These are phyloP conservation scores for Lactarius indigo DNA, from an alignment of 768 basidiomycete genomes.

Conservation along the genomic window DNA sequence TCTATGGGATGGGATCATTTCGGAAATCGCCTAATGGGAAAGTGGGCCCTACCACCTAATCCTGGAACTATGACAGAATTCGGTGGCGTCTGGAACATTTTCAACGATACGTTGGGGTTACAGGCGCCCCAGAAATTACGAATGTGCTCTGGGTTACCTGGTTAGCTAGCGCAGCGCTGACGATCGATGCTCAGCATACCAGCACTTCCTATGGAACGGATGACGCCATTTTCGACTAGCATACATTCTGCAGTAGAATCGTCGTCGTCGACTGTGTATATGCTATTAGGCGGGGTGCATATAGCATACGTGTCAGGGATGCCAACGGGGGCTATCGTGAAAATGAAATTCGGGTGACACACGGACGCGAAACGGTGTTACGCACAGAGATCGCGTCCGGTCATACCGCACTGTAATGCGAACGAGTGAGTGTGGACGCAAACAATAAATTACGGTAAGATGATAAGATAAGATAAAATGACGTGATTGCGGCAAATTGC, in stretches of 20 bases:
- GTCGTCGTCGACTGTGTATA: constrained; percentile 66
- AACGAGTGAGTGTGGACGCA: neutral
- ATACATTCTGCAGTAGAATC: constrained; percentile 16
- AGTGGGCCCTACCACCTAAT: constrained; percentile 51
- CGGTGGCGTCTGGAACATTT: constrained; percentile 26
- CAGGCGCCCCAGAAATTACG: constrained; percentile 29
- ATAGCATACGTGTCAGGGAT: constrained; percentile 46
- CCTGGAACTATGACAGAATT: constrained; percentile 65
- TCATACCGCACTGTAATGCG: neutral
- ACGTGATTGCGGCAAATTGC: constrained; percentile 19
- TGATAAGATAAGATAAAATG: constrained; percentile 16
- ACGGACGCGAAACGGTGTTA: neutral
- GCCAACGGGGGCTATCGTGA: neutral
- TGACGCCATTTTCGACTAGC: constrained; percentile 11
- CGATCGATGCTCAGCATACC: constrained; percentile 24
- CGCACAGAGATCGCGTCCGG: constrained; percentile 1
- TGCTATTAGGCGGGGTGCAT: constrained; percentile 49
- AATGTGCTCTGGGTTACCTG: constrained; percentile 24
- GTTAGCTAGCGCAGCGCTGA: too few species aligned
- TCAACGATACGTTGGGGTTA: constrained; percentile 31
- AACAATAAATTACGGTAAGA: too few species aligned
- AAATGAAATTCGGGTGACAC: neutral
- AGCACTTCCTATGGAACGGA: constrained; percentile 9
- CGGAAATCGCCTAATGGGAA: constrained; percentile 2
- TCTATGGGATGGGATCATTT: constrained; percentile 40